These are phyloP conservation scores for Penicillium hesseltinei DNA, from an alignment of 2,329 filamentous ascomycete species.

Conservation along the genomic window DNA sequence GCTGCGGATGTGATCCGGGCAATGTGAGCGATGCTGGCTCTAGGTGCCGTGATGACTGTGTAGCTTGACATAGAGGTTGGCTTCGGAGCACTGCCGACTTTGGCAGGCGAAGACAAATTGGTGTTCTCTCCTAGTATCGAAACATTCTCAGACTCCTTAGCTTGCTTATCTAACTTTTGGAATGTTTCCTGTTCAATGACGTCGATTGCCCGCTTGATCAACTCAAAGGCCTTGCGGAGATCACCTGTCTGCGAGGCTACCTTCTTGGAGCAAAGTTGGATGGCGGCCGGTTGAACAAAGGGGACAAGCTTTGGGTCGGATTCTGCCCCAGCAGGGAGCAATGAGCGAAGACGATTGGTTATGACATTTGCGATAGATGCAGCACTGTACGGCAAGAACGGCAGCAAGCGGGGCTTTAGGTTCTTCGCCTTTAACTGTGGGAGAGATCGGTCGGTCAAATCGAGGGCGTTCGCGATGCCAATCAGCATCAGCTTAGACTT, in stretches of 20 bases:
- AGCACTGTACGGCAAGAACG: constrained; percentile 89
- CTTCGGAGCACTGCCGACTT: constrained; percentile 36
- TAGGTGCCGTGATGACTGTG: constrained; percentile 77
- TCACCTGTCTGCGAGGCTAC: constrained; percentile 93
- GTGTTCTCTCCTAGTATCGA: constrained; percentile 77
- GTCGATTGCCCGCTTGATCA: constrained; percentile 85
- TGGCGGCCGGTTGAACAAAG: constrained; percentile 89
- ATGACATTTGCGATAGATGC: constrained; percentile 85
- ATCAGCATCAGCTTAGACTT: constrained; percentile 78
- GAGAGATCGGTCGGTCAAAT: constrained; percentile 91
- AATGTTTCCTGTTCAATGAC: constrained; percentile 82
- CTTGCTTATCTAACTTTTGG: constrained; percentile 65
- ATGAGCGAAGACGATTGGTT: constrained; percentile 73
- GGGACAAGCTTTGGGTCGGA: constrained; percentile 64
- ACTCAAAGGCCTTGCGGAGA: constrained; percentile 90
- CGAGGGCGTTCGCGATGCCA: constrained; percentile 93
- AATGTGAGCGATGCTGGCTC: constrained; percentile 84
- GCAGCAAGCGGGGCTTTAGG: constrained; percentile 81
- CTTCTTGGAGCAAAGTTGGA: constrained; percentile 91
- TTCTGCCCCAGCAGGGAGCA: constrained; percentile 54
- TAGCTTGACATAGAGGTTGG: constrained; percentile 50
- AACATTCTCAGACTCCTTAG: constrained; percentile 58
- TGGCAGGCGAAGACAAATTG: constrained; percentile 62
- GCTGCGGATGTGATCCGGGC: constrained; percentile 86
- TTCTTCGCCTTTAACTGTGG: constrained; percentile 91